phyloP scores from a whole-genome alignment of 441 rosid genomes.

The Populus hybrid region DNA sequence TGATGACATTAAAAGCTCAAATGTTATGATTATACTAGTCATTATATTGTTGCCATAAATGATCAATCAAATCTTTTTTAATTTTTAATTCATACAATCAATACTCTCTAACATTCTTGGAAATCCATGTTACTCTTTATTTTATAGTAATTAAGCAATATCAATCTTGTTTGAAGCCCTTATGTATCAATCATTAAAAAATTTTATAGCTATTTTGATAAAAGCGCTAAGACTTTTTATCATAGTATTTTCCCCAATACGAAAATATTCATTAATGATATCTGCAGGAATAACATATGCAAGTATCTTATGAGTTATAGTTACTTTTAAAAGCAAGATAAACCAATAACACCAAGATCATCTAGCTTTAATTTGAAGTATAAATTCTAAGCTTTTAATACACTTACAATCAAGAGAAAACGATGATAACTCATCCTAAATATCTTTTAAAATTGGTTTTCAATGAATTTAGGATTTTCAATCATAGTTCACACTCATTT shows the following conservation, averaged over 20 bases:
- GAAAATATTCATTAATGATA: not conserved
- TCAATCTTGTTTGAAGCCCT: not conserved
- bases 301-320: not conserved
- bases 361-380: not conserved
- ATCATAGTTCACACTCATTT: not conserved
- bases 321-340: not conserved
- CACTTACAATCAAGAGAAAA: not conserved
- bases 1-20: too few species aligned
- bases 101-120: not conserved
- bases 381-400: not conserved
- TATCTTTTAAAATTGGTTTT: not conserved
- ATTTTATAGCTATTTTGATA: not conserved
- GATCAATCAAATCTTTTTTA: too few species aligned
- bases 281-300: not conserved
- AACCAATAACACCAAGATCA: not conserved
- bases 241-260: not conserved
- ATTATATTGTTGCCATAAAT: too few species aligned
- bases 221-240: not conserved
- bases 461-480: not conserved
- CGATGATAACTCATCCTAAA: not conserved
- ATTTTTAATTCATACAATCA: slow-evolving; percentile 11
- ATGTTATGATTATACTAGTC: too few species aligned
- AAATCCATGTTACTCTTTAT: not conserved
- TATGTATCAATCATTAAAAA: not conserved
- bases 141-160: not conserved